Base-by-base conservation (phyloP, 73 alveolate genomes). In the Paramecium pentaurelia region DNA sequence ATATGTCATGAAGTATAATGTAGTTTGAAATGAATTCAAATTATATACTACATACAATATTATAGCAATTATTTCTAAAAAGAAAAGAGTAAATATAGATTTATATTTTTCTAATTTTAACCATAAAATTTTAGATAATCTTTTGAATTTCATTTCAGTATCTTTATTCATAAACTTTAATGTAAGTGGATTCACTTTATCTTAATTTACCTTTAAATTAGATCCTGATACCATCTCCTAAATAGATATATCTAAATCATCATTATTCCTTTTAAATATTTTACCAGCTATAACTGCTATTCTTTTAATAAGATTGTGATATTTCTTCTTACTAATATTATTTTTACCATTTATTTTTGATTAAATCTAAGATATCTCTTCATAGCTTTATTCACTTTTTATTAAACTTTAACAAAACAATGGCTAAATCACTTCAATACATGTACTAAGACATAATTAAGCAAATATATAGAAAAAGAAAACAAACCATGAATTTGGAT, bases 181-280 rank as follows among this genome's bases (percentile, higher is more conserved):
- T 37, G 88, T 75, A 34, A 75, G n/a, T 2, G 58, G 60, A 75
- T 75, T 75, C 60, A 75, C 36, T 38, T 75, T 75, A 38, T 75
- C 88, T 34, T 30, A n/a, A 75, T 75, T 75, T 45, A 75, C 88
- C 22, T 75, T 75, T 37, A 75, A 37, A 75, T 75, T 75, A 14
- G 88, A 75, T 11, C 88, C 88, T 6, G 88, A 75, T 4, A 75
- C 88, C 58, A 75, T 75, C 42, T 75, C 88, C 28, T 75, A 75
- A 16, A 75, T 34, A 14, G 88, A 75, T 3, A 75, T 75, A 37
- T 75, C 88, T 18, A 75, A 32, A 11, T 75, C 88, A 37, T 75
- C 88, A 34, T 75, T 75, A 40, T 75, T 75, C 36, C 38, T 37
- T 37, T 75, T 75, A 40, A 75, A 75, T 75, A 75, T 34, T 30